Conservation (phyloP, 164 flowering plant species). For the Liquidambar formosana region DNA sequence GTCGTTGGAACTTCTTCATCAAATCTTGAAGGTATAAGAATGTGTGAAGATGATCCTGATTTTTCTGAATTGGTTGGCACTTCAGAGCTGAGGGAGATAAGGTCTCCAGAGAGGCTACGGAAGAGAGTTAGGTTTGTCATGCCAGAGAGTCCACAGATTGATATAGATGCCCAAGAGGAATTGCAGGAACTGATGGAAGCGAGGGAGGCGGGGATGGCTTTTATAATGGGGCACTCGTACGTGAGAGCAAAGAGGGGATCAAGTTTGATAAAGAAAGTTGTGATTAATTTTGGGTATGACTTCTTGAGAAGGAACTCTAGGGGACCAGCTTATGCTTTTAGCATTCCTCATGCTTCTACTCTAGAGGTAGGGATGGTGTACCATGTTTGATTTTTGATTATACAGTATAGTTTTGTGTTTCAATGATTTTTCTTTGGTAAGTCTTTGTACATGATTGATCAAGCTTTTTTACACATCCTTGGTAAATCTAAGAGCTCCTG, state of each 20-base stretch:
- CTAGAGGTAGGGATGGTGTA: constrained; percentile 77
- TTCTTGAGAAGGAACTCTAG: constrained; percentile 77
- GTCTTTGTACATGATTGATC: constrained; percentile 21
- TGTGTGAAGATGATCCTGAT: constrained; percentile 39
- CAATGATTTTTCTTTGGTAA: not conserved
- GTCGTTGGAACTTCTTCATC: constrained; percentile 61
- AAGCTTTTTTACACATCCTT: not conserved
- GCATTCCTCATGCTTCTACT: constrained; percentile 65
- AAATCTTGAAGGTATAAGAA: constrained; percentile 30
- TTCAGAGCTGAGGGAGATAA: constrained; percentile 34
- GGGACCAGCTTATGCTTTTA: constrained; percentile 47
- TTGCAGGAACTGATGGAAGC: constrained; percentile 76
- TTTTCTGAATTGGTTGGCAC: constrained; percentile 21
- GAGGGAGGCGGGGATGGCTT: constrained; percentile 80
- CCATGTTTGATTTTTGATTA: constrained; percentile 34
- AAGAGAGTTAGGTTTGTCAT: constrained; percentile 77
- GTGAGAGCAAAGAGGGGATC: constrained; percentile 72
- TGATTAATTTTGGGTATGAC: constrained; percentile 70
- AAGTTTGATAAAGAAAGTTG: constrained; percentile 60
- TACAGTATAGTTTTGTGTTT: constrained; percentile 10
- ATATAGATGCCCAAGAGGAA: constrained; percentile 38
- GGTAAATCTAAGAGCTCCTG: too few relatives aligned
- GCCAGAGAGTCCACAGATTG: constrained; percentile 56
- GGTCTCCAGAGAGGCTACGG: constrained; percentile 33
- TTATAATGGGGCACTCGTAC: constrained; percentile 62